Conservation (phyloP, 1,284 basidiomycete genomes). For the Leccinum subrobustum region DNA sequence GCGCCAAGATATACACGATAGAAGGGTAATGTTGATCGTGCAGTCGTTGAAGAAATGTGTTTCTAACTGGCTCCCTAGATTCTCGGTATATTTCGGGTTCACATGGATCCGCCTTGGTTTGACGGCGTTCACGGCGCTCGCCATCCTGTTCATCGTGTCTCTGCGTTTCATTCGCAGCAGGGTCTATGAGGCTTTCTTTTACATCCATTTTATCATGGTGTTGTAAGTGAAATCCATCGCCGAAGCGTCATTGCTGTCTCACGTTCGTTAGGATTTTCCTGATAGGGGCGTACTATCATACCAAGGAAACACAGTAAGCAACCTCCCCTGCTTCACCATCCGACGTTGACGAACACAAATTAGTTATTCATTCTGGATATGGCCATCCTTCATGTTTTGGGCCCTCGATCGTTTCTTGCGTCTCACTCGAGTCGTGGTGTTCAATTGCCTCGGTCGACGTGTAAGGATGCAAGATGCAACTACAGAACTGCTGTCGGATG, state of each 20-base stretch:
- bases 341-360: neutral
- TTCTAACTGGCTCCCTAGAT: slow-evolving; percentile 11
- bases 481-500: slow-evolving; percentile 25
- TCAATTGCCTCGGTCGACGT: slow-evolving; percentile 40
- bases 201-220: slow-evolving; percentile 40
- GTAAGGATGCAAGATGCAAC: slow-evolving; percentile 23
- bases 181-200: slow-evolving; percentile 50
- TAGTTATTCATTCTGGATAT: slow-evolving; percentile 39
- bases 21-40: slow-evolving; percentile 11
- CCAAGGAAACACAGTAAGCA: slow-evolving; percentile 23
- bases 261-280: slow-evolving; percentile 37
- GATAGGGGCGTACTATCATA: slow-evolving; percentile 43
- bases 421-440: slow-evolving; percentile 45
- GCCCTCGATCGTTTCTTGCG: slow-evolving; percentile 60
- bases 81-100: slow-evolving; percentile 3
- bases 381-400: slow-evolving; percentile 66
- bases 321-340: slow-evolving; percentile 12
- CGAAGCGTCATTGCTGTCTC: neutral
- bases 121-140: slow-evolving; percentile 37
- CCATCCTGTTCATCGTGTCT: slow-evolving; percentile 41
- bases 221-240: slow-evolving; percentile 34
- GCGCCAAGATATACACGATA: slow-evolving; percentile 35
- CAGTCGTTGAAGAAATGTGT: neutral
- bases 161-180: slow-evolving; percentile 43
- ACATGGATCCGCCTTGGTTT: slow-evolving; percentile 43